Evolutionary conservation across 2,329 filamentous ascomycete species (phyloP).

Genomic region (Ophiostoma populinum): DNA sequence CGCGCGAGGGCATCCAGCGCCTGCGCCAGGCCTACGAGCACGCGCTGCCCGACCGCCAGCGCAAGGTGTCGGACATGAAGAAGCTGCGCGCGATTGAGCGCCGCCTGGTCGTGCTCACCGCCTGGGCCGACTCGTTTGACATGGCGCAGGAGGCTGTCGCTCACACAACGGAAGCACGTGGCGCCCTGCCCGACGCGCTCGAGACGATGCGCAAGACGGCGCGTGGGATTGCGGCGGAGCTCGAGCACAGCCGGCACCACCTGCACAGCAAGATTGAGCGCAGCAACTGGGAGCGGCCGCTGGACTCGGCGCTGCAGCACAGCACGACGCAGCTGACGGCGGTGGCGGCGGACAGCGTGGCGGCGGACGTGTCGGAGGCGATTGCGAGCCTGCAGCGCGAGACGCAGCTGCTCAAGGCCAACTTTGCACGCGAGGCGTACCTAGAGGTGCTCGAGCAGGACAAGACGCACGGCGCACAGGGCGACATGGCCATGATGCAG

Average conservation of each 20-base stretch:
- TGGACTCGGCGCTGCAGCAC: slow-evolving; percentile 78
- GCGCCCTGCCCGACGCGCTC: slow-evolving; percentile 48
- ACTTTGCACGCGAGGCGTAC: slow-evolving; percentile 65
- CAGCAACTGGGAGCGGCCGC: slow-evolving; percentile 68
- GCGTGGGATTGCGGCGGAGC: slow-evolving; percentile 69
- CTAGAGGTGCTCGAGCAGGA: slow-evolving; percentile 69
- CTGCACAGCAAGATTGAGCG: slow-evolving; percentile 71
- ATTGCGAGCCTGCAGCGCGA: slow-evolving; percentile 59
- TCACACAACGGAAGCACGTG: slow-evolving; percentile 45
- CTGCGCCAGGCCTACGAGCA: slow-evolving; percentile 75
- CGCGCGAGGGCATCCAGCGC: slow-evolving; percentile 62
- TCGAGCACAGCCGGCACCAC: slow-evolving; percentile 81
- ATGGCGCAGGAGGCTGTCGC: slow-evolving; percentile 46
- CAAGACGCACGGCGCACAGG: slow-evolving; percentile 32
- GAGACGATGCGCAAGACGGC: slow-evolving; percentile 71
- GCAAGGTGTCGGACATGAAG: slow-evolving; percentile 64
- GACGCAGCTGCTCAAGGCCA: slow-evolving; percentile 68
- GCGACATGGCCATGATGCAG: slow-evolving; percentile 64
- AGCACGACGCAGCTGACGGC: slow-evolving; percentile 62
- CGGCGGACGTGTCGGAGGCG: slow-evolving; percentile 44
- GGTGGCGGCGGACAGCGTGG: slow-evolving; percentile 43
- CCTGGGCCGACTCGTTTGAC: slow-evolving; percentile 89
- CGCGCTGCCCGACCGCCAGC: slow-evolving; percentile 56
- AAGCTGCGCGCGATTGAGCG: slow-evolving; percentile 69
- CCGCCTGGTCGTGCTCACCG: slow-evolving; percentile 68